Conservation (phyloP, 2,329 filamentous ascomycete genomes). For the Knufia petricola region DNA sequence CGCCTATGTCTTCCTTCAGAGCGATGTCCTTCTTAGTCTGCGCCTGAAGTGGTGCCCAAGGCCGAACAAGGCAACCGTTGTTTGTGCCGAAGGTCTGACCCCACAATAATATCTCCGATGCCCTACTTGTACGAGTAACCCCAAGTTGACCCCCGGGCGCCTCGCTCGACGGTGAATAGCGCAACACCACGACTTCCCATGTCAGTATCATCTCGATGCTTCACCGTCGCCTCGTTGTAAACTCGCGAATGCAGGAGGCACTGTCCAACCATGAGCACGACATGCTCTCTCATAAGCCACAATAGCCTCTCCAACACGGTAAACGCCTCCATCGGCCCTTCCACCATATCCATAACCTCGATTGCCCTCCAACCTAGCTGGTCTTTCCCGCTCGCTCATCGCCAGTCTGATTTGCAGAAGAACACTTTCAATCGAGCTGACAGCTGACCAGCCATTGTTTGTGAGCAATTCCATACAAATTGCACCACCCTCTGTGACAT, state of each 20-base stretch:
- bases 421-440: conserved; percentile 65
- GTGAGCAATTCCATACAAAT: conserved; percentile 80
- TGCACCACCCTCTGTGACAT: conserved; percentile 75
- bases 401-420: conserved; percentile 72
- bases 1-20: too few relatives aligned
- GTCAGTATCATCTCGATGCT: background rate
- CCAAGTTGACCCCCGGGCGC: background rate
- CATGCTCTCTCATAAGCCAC: conserved; percentile 65
- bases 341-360: conserved; percentile 6
- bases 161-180: background rate
- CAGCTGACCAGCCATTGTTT: conserved; percentile 69
- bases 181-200: background rate
- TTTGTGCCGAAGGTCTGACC: too few relatives aligned
- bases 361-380: conserved; percentile 51
- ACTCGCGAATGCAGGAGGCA: conserved; percentile 44
- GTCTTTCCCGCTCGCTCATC: conserved; percentile 58
- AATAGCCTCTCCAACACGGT: conserved; percentile 60
- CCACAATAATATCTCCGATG: too few relatives aligned
- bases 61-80: too few relatives aligned
- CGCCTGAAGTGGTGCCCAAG: too few relatives aligned
- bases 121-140: too few relatives aligned
- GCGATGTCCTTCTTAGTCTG: too few relatives aligned
- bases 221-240: conserved; percentile 1
- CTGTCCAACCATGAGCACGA: conserved; percentile 58
- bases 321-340: conserved; percentile 40